Base-by-base conservation (phyloP, 345 rosid species). In the Turnera subulata region DNA sequence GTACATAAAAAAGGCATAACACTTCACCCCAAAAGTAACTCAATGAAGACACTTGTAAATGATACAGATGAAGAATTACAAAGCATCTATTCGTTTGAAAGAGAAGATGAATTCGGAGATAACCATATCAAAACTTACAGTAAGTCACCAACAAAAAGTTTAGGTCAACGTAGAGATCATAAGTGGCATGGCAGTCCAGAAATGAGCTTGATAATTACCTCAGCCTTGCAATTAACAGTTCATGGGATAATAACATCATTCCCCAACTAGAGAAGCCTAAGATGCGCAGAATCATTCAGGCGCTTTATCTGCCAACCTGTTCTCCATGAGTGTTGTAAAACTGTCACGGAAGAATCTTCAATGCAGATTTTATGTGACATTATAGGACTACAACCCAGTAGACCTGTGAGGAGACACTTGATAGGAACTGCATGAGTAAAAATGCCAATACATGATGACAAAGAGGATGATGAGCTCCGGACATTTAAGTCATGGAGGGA, bases 261-360 rank as follows among this genome's bases (percentile, higher is more conserved):
- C 52, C 60, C 37, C 63, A 62, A 54, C 76, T 84, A 91, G 42
- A 91, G 86, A 77, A 88, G 85, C 76, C 93, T 86, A 45, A 92
- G 83, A 72, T 92, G 95, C 46, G 93, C 76, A 32, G 89, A 83
- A 63, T 92, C 98, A 53, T 92, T 92, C 63, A 86, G 55, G 53
- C 91, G 79, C 76, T 89, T 92, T 56, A 92, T 74, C 83, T 86
- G 95, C 98, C 96, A 92, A 5, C 98, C 98, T 2, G 80, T 81
- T 79, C 61, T 81, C 83, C 87, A 86, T 0, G 96, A 86, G 71
- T 88, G 96, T 53, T 80, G 90, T 46, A 92, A 70, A 59, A 88
- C 87, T 0, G 88, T 88, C 59, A 88, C 98, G 0, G 96, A 88
- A 48, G 98, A 92, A 76, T 92, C 96, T 19, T 86, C 95, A 62